Evolutionary conservation across 768 basidiomycete genomes (phyloP), one percentile per base, ranked within the genome.

Genomic region (Pisolithus sp.): DNA sequence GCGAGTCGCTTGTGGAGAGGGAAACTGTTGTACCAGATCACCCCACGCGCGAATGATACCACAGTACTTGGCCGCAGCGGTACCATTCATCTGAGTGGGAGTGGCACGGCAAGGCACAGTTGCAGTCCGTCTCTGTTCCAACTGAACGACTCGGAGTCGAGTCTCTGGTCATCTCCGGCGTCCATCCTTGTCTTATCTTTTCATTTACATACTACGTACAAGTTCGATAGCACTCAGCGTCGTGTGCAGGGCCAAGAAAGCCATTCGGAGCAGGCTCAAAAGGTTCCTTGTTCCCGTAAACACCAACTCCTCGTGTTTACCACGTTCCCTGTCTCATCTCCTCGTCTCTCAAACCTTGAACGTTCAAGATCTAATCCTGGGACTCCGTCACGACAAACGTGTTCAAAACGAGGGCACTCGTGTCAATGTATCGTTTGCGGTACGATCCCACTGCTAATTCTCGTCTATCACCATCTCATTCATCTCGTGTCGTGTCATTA

Each of bases 381-480:
- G 26, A 34, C n/a, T 21, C n/a, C 4, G 66, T 61, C 55, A 67
- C 66, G 62, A 68, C 62, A 75, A 84, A 80, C 86, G 84, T 87
- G 85, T 79, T 75, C 70, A 72, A 81, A 81, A 75, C 79, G 78
- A 83, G 81, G 78, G 63, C 55, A 53, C 58, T 57, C 41, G 56
- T 56, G 60, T 59, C 62, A 65, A 89, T 91, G 88, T 73, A 86
- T 76, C 85, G 85, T 62, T 86, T 90, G 71, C 89, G 89, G 89
- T 88, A 76, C 73, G 86, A 34, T 64, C 43, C 43, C 65, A 55
- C 62, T 53, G 58, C 57, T 57, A 57, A 57, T 62, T 64, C 68
- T 58, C 56, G 61, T 53, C 58, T 50, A 57, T 57, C 60, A 57
- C 47, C 37, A 43, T 46, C 50, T 52, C 63, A 53, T 61, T 61